These are phyloP conservation scores for Chiua virens DNA, from an alignment of 768 basidiomycete species.

Conservation along the genomic window DNA sequence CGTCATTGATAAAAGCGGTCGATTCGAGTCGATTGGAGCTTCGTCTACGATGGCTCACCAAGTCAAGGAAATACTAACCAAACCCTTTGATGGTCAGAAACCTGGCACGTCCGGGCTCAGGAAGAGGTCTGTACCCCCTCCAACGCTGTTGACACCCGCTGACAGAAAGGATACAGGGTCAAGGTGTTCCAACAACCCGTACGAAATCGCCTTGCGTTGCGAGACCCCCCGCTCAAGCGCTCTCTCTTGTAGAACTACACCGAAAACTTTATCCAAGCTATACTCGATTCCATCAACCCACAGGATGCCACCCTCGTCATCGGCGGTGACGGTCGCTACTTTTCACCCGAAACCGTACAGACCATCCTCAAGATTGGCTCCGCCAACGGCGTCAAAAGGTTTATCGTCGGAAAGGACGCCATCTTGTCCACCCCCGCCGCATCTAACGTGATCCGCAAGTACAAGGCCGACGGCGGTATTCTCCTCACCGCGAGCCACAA, in stretches of 20 bases:
- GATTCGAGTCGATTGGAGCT: neutral
- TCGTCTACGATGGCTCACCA: conserved; percentile 38
- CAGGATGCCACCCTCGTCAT: conserved; percentile 85
- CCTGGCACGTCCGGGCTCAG: conserved; percentile 97
- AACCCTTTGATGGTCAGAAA: conserved; percentile 91
- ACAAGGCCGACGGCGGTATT: conserved; percentile 96
- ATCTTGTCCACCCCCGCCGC: conserved; percentile 98
- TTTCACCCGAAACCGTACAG: conserved; percentile 81
- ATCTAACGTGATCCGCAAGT: conserved; percentile 92
- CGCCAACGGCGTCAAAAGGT: conserved; percentile 87
- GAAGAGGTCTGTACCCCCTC: conserved; percentile 62
- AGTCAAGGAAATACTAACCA: conserved; percentile 73
- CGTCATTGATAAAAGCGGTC: conserved; percentile 18
- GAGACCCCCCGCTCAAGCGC: conserved; percentile 16
- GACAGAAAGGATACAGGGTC: conserved; percentile 54
- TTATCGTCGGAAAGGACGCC: conserved; percentile 88
- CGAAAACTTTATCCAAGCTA: conserved; percentile 96
- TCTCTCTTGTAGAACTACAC: conserved; percentile 80
- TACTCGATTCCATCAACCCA: conserved; percentile 85
- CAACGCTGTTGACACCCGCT: conserved; percentile 17
- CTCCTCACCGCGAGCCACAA: conserved; percentile 97
- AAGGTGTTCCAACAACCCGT: conserved; percentile 98
- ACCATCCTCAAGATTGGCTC: conserved; percentile 93
- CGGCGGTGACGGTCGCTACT: conserved; percentile 97
- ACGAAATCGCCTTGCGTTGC: conserved; percentile 22